Evolutionary conservation across 345 rosid species (phyloP).

Genomic region (Acer saccharum): DNA sequence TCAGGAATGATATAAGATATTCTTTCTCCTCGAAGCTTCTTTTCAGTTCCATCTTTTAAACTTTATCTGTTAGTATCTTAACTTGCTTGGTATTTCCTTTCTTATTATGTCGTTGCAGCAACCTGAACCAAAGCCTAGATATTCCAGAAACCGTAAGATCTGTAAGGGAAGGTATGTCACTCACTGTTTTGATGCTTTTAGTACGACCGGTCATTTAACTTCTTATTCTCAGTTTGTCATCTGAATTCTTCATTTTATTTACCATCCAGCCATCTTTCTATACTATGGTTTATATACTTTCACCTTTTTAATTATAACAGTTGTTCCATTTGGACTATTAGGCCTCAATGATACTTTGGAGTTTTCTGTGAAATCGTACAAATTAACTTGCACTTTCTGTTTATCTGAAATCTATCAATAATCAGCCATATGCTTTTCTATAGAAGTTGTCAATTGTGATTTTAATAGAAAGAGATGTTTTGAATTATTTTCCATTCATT

Average conservation of each 20-base stretch:
- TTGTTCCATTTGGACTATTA: constrained; percentile 7
- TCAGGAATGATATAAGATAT: neutral
- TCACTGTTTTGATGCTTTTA: constrained; percentile 17
- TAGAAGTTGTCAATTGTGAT: neutral
- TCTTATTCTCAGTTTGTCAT: neutral
- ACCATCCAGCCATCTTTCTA: neutral
- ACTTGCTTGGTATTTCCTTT: constrained; percentile 17
- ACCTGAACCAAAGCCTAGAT: constrained; percentile 47
- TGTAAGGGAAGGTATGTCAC: constrained; percentile 41
- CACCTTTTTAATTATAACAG: neutral
- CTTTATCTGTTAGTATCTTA: neutral
- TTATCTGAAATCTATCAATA: neutral
- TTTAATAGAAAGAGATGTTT: constrained; percentile 1
- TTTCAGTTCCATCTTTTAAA: neutral
- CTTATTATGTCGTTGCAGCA: constrained; percentile 39
- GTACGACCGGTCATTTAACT: constrained; percentile 12
- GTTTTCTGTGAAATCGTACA: neutral
- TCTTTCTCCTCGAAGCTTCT: neutral
- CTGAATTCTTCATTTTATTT: neutral
- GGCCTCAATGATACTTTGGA: neutral
- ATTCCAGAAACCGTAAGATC: constrained; percentile 32
- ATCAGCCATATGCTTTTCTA: neutral
- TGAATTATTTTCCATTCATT: neutral
- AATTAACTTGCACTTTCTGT: neutral
- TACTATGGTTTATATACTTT: neutral